Conservation (phyloP, 129 eudicot genomes). For the Flaveria linearis region DNA sequence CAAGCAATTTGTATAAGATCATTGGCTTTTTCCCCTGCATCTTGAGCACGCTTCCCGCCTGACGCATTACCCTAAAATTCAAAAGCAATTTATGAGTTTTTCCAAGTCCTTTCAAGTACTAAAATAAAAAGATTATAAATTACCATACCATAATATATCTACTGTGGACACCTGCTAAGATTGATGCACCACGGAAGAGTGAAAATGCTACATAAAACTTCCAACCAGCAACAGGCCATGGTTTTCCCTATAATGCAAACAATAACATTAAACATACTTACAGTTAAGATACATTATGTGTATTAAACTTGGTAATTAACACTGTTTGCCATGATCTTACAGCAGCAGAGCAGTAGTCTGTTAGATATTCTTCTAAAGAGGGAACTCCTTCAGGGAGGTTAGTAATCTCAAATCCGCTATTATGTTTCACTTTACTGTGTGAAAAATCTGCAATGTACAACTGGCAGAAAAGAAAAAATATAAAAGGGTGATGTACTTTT, state of each 20-base stretch:
- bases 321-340: conserved; percentile 51
- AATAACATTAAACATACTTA: not conserved
- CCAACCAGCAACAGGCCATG: conserved; percentile 91
- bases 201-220: conserved; percentile 94
- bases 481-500: not conserved
- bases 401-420: conserved; percentile 58
- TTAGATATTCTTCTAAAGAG: conserved; percentile 68
- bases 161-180: conserved; percentile 85
- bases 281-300: not conserved
- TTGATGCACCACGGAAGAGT: conserved; percentile 94
- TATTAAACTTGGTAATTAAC: conserved; percentile 5
- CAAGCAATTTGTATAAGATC: conserved; percentile 70
- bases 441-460: conserved; percentile 61
- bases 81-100: conserved; percentile 4
- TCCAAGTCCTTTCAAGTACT: conserved; percentile 5
- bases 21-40: conserved; percentile 68
- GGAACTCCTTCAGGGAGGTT: conserved; percentile 88
- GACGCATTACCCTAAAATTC: conserved; percentile 88
- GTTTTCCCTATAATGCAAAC: conserved; percentile 66
- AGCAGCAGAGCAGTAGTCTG: conserved; percentile 72
- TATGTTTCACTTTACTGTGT: conserved; percentile 46
- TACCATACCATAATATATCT: conserved; percentile 77
- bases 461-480: conserved; percentile 40
- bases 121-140: not conserved
- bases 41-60: conserved; percentile 82